Evolutionary conservation across 345 rosid species (phyloP).

Genomic region (Heritiera littoralis): DNA sequence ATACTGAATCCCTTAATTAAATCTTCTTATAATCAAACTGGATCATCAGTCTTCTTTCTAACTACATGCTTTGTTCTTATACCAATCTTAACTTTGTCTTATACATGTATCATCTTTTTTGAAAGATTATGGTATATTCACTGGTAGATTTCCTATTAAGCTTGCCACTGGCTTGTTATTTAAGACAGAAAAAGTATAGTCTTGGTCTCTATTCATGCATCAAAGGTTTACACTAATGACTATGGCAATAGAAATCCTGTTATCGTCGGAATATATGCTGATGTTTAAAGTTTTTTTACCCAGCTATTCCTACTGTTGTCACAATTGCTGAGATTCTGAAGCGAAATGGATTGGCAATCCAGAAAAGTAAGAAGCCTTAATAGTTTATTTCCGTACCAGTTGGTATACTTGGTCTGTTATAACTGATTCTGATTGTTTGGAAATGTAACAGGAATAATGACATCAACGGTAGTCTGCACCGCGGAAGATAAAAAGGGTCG

Average conservation of each 20-base stretch:
- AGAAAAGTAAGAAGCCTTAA: conserved; percentile 26
- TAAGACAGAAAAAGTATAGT: not conserved
- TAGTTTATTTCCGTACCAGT: not conserved
- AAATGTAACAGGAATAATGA: conserved; percentile 27
- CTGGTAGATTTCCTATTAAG: not conserved
- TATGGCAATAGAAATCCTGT: not conserved
- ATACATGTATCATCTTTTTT: too few species aligned
- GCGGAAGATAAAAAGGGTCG: conserved; percentile 24
- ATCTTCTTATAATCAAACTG: not conserved
- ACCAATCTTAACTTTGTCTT: not conserved
- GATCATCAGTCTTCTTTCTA: not conserved
- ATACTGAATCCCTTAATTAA: not conserved
- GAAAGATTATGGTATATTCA: not conserved
- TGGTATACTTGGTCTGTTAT: not conserved
- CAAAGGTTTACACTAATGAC: not conserved
- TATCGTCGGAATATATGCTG: not conserved
- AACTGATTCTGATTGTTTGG: not conserved
- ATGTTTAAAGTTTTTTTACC: not conserved
- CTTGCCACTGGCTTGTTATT: not conserved
- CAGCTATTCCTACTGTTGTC: conserved; percentile 44
- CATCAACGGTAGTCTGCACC: conserved; percentile 23
- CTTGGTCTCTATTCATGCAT: not conserved
- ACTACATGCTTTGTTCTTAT: not conserved
- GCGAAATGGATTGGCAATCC: conserved; percentile 31
- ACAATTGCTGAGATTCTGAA: conserved; percentile 41